phyloP scores from a whole-genome alignment of 306 rosid species.

The Gastrolobium villosum region DNA sequence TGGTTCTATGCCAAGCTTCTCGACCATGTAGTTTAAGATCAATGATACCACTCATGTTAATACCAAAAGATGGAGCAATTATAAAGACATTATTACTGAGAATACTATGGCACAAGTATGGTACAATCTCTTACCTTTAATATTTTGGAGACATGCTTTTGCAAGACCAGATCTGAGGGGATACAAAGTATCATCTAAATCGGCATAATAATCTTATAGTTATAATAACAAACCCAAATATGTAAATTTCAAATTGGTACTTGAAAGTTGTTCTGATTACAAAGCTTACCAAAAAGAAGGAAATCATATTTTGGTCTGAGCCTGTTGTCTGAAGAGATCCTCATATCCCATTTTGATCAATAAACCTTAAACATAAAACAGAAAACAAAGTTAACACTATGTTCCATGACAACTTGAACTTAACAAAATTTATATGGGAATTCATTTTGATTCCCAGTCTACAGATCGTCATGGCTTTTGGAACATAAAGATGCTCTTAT shows the following conservation, averaged over 20 bases:
- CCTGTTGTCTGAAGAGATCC: conserved; percentile 59
- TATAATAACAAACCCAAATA: not conserved
- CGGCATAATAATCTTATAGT: conserved; percentile 54
- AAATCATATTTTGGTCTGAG: conserved; percentile 77
- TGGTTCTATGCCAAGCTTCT: conserved; percentile 77
- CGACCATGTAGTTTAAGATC: conserved; percentile 76
- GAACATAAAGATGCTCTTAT: not conserved
- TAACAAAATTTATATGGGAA: conserved; percentile 43
- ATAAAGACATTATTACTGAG: not conserved
- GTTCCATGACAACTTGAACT: conserved; percentile 43
- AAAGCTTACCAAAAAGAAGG: conserved; percentile 80
- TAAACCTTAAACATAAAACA: conserved; percentile 28
- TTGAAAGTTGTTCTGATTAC: not conserved
- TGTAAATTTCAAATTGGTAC: conserved; percentile 15
- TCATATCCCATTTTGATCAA: conserved; percentile 68
- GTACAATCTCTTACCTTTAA: conserved; percentile 57
- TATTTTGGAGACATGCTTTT: conserved; percentile 58
- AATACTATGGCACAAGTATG: not conserved
- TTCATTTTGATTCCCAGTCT: conserved; percentile 41
- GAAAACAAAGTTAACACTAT: conserved; percentile 37
- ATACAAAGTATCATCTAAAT: conserved; percentile 92
- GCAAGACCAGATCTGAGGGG: conserved; percentile 81
- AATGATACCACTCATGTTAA: conserved; percentile 31
- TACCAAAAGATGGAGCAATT: not conserved
- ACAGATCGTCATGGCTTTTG: conserved; percentile 30